These are phyloP conservation scores for Aspergillus novofumigatus DNA, from an alignment of 2,329 filamentous ascomycete species.

Conservation along the genomic window DNA sequence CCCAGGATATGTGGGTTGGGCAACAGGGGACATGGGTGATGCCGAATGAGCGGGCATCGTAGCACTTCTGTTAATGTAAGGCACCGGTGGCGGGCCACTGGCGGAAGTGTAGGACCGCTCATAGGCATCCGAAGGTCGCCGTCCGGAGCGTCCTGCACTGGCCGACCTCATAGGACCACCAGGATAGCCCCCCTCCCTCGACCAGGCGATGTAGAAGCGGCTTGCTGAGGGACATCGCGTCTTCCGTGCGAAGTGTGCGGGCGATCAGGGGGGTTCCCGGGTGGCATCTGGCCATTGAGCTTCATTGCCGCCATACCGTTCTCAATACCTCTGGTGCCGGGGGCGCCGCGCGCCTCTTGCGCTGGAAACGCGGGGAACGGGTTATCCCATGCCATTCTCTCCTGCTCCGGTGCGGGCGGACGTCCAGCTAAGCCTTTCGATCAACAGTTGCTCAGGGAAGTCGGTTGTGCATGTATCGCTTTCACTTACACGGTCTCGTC, in stretches of 20 bases:
- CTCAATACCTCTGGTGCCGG: slow-evolving; percentile 34
- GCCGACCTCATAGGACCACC: slow-evolving; percentile 23
- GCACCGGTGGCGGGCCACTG: slow-evolving; percentile 24
- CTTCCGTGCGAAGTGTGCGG: slow-evolving; percentile 39
- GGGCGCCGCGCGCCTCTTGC: slow-evolving; percentile 26
- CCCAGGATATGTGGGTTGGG: slow-evolving; percentile 31
- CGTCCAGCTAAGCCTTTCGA: slow-evolving; percentile 17
- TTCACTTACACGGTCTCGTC: slow-evolving; percentile 31
- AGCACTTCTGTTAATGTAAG: slow-evolving; percentile 32
- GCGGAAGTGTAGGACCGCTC: slow-evolving; percentile 26
- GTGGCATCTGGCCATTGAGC: slow-evolving; percentile 27
- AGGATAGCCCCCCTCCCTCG: slow-evolving; percentile 20
- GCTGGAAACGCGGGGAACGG: slow-evolving; percentile 45
- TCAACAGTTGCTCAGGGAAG: slow-evolving; percentile 5
- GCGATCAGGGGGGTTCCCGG: slow-evolving; percentile 22
- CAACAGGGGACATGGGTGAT: slow-evolving; percentile 11
- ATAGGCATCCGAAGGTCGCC: slow-evolving; percentile 11
- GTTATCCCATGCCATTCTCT: slow-evolving; percentile 43
- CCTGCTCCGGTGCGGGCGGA: slow-evolving; percentile 34
- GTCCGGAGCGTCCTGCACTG: slow-evolving; percentile 20
- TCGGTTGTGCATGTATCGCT: not conserved
- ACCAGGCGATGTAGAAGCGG: slow-evolving; percentile 21
- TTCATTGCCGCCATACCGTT: slow-evolving; percentile 38
- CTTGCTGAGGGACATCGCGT: slow-evolving; percentile 26
- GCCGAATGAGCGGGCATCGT: slow-evolving; percentile 31